Evolutionary conservation across 495 filamentous ascomycete genomes (phyloP).

Genomic region (Penicillium coprophilum): DNA sequence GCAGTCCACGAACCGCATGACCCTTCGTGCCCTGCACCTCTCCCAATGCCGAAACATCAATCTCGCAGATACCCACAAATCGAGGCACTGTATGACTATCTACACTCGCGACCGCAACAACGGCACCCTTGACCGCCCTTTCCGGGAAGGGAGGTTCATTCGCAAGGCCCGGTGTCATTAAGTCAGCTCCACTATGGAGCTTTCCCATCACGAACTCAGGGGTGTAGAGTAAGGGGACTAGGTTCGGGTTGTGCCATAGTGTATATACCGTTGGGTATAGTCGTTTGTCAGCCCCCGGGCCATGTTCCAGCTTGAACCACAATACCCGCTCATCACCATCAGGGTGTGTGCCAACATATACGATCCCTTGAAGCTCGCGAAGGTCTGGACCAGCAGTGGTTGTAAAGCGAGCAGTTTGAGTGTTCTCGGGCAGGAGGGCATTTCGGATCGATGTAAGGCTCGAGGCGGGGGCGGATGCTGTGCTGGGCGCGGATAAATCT

Average conservation of each 20-base stretch:
- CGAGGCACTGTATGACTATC: constrained; percentile 61
- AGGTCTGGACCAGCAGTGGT: constrained; percentile 68
- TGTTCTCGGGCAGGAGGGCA: constrained; percentile 63
- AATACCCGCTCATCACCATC: constrained; percentile 63
- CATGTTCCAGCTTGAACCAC: constrained; percentile 68
- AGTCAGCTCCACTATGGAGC: constrained; percentile 62
- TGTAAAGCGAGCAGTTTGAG: constrained; percentile 63
- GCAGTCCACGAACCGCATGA: constrained; percentile 63
- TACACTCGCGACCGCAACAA: constrained; percentile 66
- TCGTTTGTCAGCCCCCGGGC: constrained; percentile 43
- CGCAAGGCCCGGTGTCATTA: constrained; percentile 75
- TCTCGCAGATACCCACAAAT: constrained; percentile 65
- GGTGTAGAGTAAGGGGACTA: constrained; percentile 65
- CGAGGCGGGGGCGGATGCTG: constrained; percentile 33
- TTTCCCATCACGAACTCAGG: constrained; percentile 62
- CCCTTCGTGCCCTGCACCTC: constrained; percentile 65
- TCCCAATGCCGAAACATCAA: constrained; percentile 59
- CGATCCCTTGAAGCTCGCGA: constrained; percentile 60
- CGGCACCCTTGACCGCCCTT: constrained; percentile 58
- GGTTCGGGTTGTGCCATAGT: constrained; percentile 61
- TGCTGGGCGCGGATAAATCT: constrained; percentile 27
- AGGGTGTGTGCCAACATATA: constrained; percentile 62
- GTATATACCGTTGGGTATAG: constrained; percentile 71
- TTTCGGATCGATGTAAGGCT: constrained; percentile 58
- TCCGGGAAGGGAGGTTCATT: constrained; percentile 67